Base-by-base conservation (phyloP, 2,329 filamentous ascomycete genomes). In the Pseudocercospora vitis region DNA sequence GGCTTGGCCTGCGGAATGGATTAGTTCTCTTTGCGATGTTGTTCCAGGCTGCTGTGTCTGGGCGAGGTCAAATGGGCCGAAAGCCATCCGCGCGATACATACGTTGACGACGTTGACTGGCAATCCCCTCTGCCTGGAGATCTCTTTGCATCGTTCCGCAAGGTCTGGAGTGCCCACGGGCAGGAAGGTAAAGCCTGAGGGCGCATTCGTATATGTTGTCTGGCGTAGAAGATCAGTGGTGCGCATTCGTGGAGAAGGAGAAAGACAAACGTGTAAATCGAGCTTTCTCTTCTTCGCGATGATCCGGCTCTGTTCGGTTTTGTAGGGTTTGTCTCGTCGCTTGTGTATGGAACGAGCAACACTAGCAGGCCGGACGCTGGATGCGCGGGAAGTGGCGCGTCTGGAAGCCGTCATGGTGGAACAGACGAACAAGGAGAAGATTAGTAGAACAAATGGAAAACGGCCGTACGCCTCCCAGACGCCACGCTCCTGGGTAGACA, bases 281-380 rank as follows among this genome's bases (percentile, higher is more conserved):
- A 84, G 73, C 63, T 81, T 84, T 65, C 80, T 82, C 70, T 83
- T 83, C 65, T 81, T 79, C 57, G 80, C 79, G 2, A 81, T 78
- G 40, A 84, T 72, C 12, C 74, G 76, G 65, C 83, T 80, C 52
- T 84, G 71, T 23, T 85, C 75, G 46, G 84, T 78, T 65, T 83
- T 84, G 69, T 84, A 78, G 1, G 71, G 70, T 56, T 77, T 76
- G 56, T 76, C 74, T 42, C 68, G 59, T 14, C 62, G 57, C 52
- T 68, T 69, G 28, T 63, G 39, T 8, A 68, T 65, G 11, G 56
- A 55, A 39, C 65, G 65, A 24, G 60, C 65, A 18, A 49, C 55
- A 31, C 63, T 65, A 35, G 53, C 50, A 31, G 64, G 58, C 26
- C 61, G 63, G 16, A 56, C 48, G 53, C 53, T 56, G 18, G 59